Percentiles rank a stretch among this genome's conserved stretches.
Evolutionary conservation across 2,329 filamentous ascomycete genomes (phyloP).

Genomic region (Aspergillus cejpii): DNA sequence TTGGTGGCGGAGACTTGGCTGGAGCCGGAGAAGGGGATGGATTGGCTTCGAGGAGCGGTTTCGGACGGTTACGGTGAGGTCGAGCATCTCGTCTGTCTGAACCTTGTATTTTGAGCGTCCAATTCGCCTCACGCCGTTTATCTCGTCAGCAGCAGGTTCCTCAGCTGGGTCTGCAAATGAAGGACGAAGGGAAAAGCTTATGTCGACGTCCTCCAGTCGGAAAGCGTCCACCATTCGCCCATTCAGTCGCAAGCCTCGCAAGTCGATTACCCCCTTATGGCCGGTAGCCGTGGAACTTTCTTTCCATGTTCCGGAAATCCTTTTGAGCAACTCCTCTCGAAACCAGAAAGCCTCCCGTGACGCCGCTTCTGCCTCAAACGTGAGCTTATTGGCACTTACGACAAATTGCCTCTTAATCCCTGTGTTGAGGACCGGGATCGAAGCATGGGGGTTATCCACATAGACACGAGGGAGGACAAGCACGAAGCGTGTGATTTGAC

Average conservation of each 20-base stretch:
- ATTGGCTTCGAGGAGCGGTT: conserved; percentile 67
- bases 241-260: conserved; percentile 67
- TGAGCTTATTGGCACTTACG: conserved; percentile 70
- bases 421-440: conserved; percentile 73
- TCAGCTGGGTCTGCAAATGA: conserved; percentile 22
- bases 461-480: conserved; percentile 70
- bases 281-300: conserved; percentile 46
- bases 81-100: conserved; percentile 58
- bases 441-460: conserved; percentile 66
- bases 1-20: conserved; percentile 69
- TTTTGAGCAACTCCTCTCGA: conserved; percentile 69
- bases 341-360: conserved; percentile 88
- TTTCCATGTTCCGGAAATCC: conserved; percentile 65
- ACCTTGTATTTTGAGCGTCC: conserved; percentile 45
- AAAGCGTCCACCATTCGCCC: conserved; percentile 76
- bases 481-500: conserved; percentile 64
- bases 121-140: conserved; percentile 31
- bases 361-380: conserved; percentile 69
- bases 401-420: conserved; percentile 87
- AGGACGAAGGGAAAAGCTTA: conserved; percentile 46
- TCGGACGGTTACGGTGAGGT: conserved; percentile 61
- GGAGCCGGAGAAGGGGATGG: conserved; percentile 64
- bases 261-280: conserved; percentile 63
- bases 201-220: conserved; percentile 69
- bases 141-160: conserved; percentile 11